These are phyloP conservation scores for Solanum chmielewskii DNA, from an alignment of 257 asterid species.

Conservation along the genomic window DNA sequence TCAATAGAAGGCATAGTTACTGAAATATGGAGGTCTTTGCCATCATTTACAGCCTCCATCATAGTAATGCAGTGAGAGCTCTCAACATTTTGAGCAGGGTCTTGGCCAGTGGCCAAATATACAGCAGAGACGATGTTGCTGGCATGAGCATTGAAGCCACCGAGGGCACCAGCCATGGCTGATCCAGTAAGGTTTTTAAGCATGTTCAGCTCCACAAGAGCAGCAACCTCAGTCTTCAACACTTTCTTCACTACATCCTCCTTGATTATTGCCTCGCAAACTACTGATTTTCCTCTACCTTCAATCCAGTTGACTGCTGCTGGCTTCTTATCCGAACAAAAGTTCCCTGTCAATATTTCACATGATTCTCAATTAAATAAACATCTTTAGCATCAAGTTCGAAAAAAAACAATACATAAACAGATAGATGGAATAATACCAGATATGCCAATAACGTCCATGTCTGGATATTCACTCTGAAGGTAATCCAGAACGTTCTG, in stretches of 20 bases:
- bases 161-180: constrained; percentile 48
- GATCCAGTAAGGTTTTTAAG: constrained; percentile 42
- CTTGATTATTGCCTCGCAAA: constrained; percentile 40
- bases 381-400: background rate
- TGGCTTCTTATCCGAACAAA: constrained; percentile 44
- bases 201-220: constrained; percentile 43
- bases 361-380: background rate
- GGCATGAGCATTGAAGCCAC: constrained; percentile 54
- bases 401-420: background rate
- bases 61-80: constrained; percentile 48
- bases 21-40: constrained; percentile 44
- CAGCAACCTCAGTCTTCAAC: constrained; percentile 36
- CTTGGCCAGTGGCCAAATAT: constrained; percentile 45
- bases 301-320: constrained; percentile 55
- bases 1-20: constrained; percentile 54
- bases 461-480: constrained; percentile 33
- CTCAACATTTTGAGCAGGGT: constrained; percentile 49
- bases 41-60: constrained; percentile 43
- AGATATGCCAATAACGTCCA: constrained; percentile 47
- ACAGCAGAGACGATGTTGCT: constrained; percentile 41
- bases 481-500: constrained; percentile 44
- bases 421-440: constrained; percentile 16
- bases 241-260: constrained; percentile 41
- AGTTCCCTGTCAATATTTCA: constrained; percentile 15
- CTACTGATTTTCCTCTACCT: constrained; percentile 46